Evolutionary conservation across 768 basidiomycete genomes (phyloP), one percentile per base, ranked within the genome.

Genomic region (Erythrobasidium yunnanense): DNA sequence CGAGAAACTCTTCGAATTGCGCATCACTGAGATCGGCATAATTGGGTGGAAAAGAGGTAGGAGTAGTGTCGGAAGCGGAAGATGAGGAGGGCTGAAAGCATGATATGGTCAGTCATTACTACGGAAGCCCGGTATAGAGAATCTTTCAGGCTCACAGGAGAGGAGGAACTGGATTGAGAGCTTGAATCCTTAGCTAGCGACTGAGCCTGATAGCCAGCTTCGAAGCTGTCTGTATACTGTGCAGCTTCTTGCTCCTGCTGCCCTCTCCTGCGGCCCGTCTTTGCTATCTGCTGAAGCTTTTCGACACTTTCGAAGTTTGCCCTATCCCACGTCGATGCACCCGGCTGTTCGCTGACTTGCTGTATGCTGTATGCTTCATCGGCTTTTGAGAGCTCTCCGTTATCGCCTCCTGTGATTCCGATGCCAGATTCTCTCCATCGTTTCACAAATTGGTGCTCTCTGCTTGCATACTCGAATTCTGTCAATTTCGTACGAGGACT

Each of bases 401-500:
- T 15, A 30, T 51, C 47, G 11, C n/a, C 22, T 2, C 49, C 47
- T 30, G 27, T 6, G 30, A 63, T 51, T 13, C 32, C 49, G 47
- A 63, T 49, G 42, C 42, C 42, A 17, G 60, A 27, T 33, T 63
- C 60, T 8, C 49, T 23, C 29, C 27, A 27, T 25, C 60, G 42
- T 6, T 51, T 6, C 2, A 63, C 60, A 23, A 63, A 63, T 15
- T 32, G 6, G 29, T 30, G 49, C 30, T 63, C 60, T 30, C 32
- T 49, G 46, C 45, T 49, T 23, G 47, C 60, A 38, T 63, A 63
- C 29, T 29, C 25, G 32, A 63, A 63, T 25, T 63, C 60, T 20
- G 60, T 63, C 22, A 63, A 49, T 34, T 63, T 63, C 7, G 60
- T 63, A 25, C 29, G n/a, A 15, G 60, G 49, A 15, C 27, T 50